Conservation (phyloP, 2,329 filamentous ascomycete species). For the Lasiodiplodia sp. region DNA sequence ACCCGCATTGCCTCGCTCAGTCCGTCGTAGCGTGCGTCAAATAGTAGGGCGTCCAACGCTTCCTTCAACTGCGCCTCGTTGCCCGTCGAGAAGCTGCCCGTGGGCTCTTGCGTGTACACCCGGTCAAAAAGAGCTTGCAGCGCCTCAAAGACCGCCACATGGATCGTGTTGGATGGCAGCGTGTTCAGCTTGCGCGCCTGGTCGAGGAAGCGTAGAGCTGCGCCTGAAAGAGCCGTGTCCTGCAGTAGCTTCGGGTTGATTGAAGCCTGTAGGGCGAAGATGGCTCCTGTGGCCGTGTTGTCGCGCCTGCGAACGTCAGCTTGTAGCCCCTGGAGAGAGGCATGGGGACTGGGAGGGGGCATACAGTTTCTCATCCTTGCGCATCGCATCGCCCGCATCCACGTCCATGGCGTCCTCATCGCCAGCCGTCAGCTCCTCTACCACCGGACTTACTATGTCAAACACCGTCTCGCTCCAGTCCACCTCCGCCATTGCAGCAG, state of each 20-base stretch:
- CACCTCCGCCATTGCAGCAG: conserved; percentile 71
- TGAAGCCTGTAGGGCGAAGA: conserved; percentile 35
- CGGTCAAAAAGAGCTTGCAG: conserved; percentile 36
- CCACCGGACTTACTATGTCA: conserved; percentile 66
- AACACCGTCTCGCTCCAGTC: conserved; percentile 74
- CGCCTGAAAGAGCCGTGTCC: conserved; percentile 32
- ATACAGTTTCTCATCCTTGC: conserved; percentile 38
- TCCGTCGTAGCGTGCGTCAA: conserved; percentile 38
- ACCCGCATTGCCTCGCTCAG: conserved; percentile 40
- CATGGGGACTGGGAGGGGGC: conserved; percentile 17
- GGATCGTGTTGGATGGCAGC: conserved; percentile 36
- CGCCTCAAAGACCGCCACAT: conserved; percentile 38
- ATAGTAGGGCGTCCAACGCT: conserved; percentile 36
- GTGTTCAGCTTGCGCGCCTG: conserved; percentile 36
- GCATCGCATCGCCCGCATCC: conserved; percentile 39
- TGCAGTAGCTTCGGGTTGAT: conserved; percentile 34
- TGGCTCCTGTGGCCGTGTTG: conserved; percentile 37
- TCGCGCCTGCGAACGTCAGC: conserved; percentile 34
- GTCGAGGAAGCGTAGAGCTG: conserved; percentile 33
- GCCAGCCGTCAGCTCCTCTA: conserved; percentile 38
- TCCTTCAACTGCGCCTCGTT: conserved; percentile 31
- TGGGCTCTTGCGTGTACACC: neutral
- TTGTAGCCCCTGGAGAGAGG: too few relatives aligned
- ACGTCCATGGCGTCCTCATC: conserved; percentile 43
- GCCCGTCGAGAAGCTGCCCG: conserved; percentile 17